Conservation (phyloP, 495 filamentous ascomycete genomes). For the Xylaria intraflava region DNA sequence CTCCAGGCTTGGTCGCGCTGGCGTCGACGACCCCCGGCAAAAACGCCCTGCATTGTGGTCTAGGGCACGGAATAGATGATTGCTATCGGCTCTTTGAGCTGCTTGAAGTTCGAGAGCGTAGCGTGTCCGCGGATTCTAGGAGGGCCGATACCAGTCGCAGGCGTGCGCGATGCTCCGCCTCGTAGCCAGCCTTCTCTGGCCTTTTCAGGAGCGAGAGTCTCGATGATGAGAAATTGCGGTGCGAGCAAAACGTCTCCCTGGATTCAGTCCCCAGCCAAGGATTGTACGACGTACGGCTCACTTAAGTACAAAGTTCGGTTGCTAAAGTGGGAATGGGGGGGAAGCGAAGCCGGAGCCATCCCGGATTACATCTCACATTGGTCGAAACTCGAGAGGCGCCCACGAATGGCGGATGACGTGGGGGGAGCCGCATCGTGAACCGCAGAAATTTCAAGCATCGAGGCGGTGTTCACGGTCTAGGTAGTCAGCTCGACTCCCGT, state of each 20-base stretch:
- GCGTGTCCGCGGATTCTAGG: background rate
- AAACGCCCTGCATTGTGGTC: slow-evolving; percentile 27
- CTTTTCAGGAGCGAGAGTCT: no score
- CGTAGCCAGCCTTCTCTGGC: background rate
- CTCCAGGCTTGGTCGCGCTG: slow-evolving; percentile 25
- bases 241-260: background rate
- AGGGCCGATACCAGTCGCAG: background rate
- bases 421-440: background rate
- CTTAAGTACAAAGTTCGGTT: background rate
- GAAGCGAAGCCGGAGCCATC: background rate
- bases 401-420: background rate
- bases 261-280: background rate
- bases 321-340: background rate
- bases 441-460: background rate
- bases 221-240: background rate
- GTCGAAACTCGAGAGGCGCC: background rate
- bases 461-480: no score
- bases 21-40: slow-evolving; percentile 24
- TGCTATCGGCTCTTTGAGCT: background rate
- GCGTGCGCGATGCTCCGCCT: background rate
- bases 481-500: background rate
- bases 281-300: background rate
- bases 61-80: background rate
- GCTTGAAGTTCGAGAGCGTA: slow-evolving; percentile 1
- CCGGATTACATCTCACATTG: background rate